Conservation (phyloP, 148 eudicot genomes). For the Oxyria digyna region DNA sequence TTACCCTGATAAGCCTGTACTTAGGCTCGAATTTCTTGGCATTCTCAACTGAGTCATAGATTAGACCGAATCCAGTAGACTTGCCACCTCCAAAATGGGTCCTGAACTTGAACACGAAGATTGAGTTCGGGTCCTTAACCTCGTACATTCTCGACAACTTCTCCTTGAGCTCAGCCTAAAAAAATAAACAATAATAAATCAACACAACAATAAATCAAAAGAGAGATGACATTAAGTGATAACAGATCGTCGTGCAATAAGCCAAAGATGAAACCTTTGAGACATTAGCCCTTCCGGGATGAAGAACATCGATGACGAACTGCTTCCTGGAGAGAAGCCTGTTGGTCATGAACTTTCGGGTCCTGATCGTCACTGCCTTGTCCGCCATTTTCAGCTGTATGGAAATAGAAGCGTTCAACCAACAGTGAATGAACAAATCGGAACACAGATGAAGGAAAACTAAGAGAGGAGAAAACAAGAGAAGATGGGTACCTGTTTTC, state of each 20-base stretch:
- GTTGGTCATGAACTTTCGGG: slow-evolving; percentile 87
- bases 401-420: neutral
- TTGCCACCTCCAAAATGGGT: slow-evolving; percentile 92
- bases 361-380: slow-evolving; percentile 62
- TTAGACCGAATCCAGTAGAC: slow-evolving; percentile 81
- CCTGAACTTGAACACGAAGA: slow-evolving; percentile 78
- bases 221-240: neutral
- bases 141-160: slow-evolving; percentile 63
- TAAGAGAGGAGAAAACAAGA: neutral
- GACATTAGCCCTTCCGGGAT: slow-evolving; percentile 77
- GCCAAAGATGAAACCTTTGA: slow-evolving; percentile 41
- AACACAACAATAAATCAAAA: neutral
- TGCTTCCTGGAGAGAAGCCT: slow-evolving; percentile 80
- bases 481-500: neutral
- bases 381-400: slow-evolving; percentile 45
- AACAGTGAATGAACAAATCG: neutral
- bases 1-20: slow-evolving; percentile 87
- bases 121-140: slow-evolving; percentile 48
- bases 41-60: slow-evolving; percentile 66
- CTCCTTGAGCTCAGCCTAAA: slow-evolving; percentile 71
- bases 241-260: neutral
- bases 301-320: slow-evolving; percentile 77
- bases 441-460: neutral
- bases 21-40: slow-evolving; percentile 86
- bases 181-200: neutral